Evolutionary conservation across 1,284 basidiomycete genomes (phyloP).

Genomic region (Porogramme epimiltina): DNA sequence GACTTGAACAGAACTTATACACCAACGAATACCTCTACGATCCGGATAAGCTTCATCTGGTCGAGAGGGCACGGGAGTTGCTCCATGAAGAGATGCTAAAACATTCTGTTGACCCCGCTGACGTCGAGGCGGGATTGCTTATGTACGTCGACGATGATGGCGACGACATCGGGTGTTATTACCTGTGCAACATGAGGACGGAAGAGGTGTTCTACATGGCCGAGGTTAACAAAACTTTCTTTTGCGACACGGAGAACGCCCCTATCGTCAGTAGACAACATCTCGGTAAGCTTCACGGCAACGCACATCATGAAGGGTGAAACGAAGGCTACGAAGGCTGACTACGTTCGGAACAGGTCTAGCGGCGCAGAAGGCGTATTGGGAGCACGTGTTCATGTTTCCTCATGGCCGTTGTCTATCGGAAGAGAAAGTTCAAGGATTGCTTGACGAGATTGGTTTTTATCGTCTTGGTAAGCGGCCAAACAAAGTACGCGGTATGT

Average conservation of each 20-base stretch:
- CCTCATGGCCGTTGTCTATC: constrained; percentile 10
- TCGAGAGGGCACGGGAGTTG: constrained; percentile 1
- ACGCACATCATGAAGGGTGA: too few relatives aligned
- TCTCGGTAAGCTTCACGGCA: constrained; percentile 22
- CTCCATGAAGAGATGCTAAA: neutral
- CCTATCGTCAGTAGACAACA: constrained; percentile 8
- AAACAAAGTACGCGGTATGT: neutral
- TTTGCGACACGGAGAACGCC: neutral
- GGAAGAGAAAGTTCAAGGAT: neutral
- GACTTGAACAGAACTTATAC: constrained; percentile 5
- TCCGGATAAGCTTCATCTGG: neutral
- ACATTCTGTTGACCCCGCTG: neutral
- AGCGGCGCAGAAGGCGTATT: constrained; percentile 1
- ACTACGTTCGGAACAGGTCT: too few relatives aligned
- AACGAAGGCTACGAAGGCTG: too few relatives aligned
- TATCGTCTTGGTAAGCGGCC: constrained; percentile 12
- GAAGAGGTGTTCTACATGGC: constrained; percentile 23
- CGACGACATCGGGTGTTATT: constrained; percentile 19
- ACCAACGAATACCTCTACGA: constrained; percentile 17
- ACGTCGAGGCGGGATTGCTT: constrained; percentile 18
- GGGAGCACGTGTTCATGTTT: constrained; percentile 22
- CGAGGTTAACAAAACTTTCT: neutral
- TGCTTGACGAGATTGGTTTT: constrained; percentile 4
- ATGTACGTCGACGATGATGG: constrained; percentile 4
- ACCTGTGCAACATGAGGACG: constrained; percentile 12